A percentile compares a stretch with the other conserved stretches of the same genome.
Conservation (phyloP, 768 basidiomycete genomes). For the Glaciozyma martinii region DNA sequence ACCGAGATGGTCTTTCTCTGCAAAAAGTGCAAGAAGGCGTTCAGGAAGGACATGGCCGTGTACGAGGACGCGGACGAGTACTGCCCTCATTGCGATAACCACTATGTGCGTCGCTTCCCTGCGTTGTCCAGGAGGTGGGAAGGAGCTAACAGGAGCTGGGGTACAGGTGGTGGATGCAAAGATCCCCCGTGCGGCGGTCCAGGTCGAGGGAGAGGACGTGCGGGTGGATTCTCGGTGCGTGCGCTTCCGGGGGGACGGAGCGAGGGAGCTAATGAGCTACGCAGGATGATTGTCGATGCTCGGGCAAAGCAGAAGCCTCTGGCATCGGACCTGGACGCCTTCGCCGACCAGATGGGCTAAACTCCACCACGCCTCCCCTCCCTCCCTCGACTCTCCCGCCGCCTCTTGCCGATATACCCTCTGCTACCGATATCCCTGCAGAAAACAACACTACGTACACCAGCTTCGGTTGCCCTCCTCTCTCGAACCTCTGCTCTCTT, state of each 20-base stretch:
- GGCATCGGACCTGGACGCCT: background rate
- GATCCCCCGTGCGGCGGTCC: constrained; percentile 41
- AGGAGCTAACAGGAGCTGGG: background rate
- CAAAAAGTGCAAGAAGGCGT: constrained; percentile 91
- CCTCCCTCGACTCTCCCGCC: too few relatives aligned
- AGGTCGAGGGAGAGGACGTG: constrained; percentile 85
- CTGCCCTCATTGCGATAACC: constrained; percentile 96
- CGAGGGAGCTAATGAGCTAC: background rate
- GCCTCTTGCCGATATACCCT: too few relatives aligned
- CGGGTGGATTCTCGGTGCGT: constrained; percentile 74
- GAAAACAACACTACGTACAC: background rate
- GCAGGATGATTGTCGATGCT: constrained; percentile 83
- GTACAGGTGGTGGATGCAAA: background rate
- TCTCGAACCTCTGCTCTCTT: too few relatives aligned
- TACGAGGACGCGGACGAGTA: constrained; percentile 98
- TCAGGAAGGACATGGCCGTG: constrained; percentile 81
- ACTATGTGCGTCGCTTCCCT: constrained; percentile 61
- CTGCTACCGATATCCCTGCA: background rate
- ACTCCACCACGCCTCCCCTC: background rate
- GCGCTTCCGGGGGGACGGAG: background rate
- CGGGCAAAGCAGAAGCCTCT: constrained; percentile 50
- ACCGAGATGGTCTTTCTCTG: constrained; percentile 75
- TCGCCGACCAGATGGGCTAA: constrained; percentile 8
- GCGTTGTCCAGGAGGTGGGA: background rate
- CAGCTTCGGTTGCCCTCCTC: too few relatives aligned